Conservation (phyloP, 2,329 filamentous ascomycete genomes). For the Colletotrichum acutatum region DNA sequence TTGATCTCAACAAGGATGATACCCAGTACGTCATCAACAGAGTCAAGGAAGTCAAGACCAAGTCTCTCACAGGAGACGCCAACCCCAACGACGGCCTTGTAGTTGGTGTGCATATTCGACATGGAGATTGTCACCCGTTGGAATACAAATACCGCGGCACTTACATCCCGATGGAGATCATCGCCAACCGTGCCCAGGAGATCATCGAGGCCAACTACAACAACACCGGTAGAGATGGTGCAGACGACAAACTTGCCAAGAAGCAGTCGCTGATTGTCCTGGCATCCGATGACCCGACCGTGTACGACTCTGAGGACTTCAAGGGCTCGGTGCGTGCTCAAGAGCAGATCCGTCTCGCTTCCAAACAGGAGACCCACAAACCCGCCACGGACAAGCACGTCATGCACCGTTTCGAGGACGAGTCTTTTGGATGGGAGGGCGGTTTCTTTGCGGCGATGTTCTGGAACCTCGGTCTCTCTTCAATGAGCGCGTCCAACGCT, state of each 20-base stretch:
- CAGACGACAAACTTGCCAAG: constrained; percentile 49
- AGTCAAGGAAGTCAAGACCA: constrained; percentile 63
- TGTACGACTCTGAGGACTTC: constrained; percentile 76
- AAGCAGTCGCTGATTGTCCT: constrained; percentile 66
- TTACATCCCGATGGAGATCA: constrained; percentile 80
- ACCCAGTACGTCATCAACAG: constrained; percentile 71
- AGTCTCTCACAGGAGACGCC: constrained; percentile 54
- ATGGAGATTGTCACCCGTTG: constrained; percentile 80
- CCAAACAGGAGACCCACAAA: constrained; percentile 62
- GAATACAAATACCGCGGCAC: constrained; percentile 81
- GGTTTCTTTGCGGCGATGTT: constrained; percentile 87
- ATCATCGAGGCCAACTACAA: constrained; percentile 64
- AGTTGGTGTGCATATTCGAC: constrained; percentile 82
- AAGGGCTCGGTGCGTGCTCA: constrained; percentile 71
- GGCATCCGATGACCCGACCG: constrained; percentile 84
- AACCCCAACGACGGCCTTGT: constrained; percentile 61
- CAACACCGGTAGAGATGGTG: constrained; percentile 47
- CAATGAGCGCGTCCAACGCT: constrained; percentile 49
- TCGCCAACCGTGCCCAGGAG: constrained; percentile 68
- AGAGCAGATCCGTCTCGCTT: constrained; percentile 79
- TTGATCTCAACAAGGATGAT: constrained; percentile 75
- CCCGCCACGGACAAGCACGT: constrained; percentile 56
- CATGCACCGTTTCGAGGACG: constrained; percentile 76
- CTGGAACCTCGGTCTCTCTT: constrained; percentile 75
- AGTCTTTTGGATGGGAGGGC: constrained; percentile 87